Conservation (phyloP, 2,329 filamentous ascomycete genomes). For the Dendrostoma leiphaemia region DNA sequence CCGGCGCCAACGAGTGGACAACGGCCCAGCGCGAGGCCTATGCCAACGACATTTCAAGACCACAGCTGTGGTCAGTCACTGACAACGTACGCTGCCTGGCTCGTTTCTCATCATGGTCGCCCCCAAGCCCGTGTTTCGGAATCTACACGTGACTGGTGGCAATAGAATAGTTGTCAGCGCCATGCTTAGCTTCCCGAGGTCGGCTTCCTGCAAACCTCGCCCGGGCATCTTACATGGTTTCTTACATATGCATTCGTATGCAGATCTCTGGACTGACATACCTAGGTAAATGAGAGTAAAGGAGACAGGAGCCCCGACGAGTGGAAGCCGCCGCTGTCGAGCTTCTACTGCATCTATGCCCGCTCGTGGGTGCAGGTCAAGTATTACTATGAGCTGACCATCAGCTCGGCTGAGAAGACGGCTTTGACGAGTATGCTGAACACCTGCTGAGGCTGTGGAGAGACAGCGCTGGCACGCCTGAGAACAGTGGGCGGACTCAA, state of each 20-base stretch:
- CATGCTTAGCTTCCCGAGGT: too few relatives aligned
- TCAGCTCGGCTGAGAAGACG: slow-evolving; percentile 71
- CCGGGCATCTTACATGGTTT: too few relatives aligned
- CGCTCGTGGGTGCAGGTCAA: slow-evolving; percentile 78
- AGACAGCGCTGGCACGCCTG: too few relatives aligned
- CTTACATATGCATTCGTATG: too few relatives aligned
- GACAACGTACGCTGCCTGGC: too few relatives aligned
- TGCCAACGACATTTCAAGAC: slow-evolving; percentile 74
- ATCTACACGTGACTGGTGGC: too few relatives aligned
- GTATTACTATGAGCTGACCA: slow-evolving; percentile 64
- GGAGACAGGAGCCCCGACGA: slow-evolving; percentile 70
- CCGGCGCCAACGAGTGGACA: slow-evolving; percentile 71
- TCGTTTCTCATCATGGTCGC: too few relatives aligned
- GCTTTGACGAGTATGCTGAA: slow-evolving; percentile 64
- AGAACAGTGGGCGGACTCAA: too few relatives aligned
- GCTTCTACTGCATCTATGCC: slow-evolving; percentile 77
- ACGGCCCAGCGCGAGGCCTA: slow-evolving; percentile 64
- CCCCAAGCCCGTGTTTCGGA: too few relatives aligned
- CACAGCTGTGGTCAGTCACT: slow-evolving; percentile 78
- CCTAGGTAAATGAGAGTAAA: slow-evolving; percentile 74
- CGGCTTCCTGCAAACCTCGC: too few relatives aligned
- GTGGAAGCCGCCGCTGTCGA: slow-evolving; percentile 70
- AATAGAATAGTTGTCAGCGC: too few relatives aligned
- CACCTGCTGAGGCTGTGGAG: slow-evolving; percentile 61
- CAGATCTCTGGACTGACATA: too few relatives aligned